phyloP scores from a whole-genome alignment of 139 green algal species.

The Astrephomene gubernaculifera region DNA sequence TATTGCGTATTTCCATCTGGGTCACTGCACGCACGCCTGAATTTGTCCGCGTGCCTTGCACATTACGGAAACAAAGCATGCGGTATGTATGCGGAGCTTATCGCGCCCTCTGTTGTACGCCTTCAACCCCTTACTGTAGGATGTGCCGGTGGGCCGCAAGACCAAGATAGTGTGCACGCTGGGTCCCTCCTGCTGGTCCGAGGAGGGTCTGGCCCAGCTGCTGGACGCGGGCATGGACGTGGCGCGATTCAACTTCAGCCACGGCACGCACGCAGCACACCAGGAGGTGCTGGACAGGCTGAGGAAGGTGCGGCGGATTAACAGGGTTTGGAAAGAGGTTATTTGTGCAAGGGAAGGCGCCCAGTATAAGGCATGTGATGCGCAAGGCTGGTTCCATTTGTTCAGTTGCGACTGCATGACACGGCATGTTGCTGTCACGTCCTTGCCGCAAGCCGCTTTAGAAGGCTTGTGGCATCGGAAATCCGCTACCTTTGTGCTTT shows the following conservation, averaged over 20 bases:
- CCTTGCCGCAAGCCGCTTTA: too few relatives aligned
- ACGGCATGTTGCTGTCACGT: too few relatives aligned
- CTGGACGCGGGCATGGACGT: conserved; percentile 79
- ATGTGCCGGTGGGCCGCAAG: conserved; percentile 66
- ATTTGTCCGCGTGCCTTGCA: too few relatives aligned
- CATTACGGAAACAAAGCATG: not conserved
- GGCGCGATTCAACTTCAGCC: conserved; percentile 88
- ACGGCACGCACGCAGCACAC: conserved; percentile 80
- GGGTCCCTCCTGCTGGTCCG: conserved; percentile 70
- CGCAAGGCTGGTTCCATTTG: too few relatives aligned
- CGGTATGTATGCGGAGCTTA: not conserved
- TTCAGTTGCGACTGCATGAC: too few relatives aligned
- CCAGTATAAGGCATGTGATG: too few relatives aligned
- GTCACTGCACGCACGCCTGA: too few relatives aligned
- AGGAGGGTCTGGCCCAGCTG: conserved; percentile 64
- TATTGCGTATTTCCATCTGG: too few relatives aligned
- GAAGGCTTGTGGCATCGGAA: too few relatives aligned
- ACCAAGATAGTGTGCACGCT: conserved; percentile 86
- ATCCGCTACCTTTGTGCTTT: too few relatives aligned
- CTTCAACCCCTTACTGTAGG: too few relatives aligned
- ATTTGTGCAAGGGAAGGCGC: too few relatives aligned
- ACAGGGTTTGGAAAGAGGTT: not conserved
- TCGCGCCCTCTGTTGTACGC: not conserved
- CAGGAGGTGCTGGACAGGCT: conserved; percentile 63
- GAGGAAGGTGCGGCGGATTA: conserved; percentile 49